Evolutionary conservation across 352 stramenopile genomes (phyloP).

Genomic region (Pythium sukuiense): DNA sequence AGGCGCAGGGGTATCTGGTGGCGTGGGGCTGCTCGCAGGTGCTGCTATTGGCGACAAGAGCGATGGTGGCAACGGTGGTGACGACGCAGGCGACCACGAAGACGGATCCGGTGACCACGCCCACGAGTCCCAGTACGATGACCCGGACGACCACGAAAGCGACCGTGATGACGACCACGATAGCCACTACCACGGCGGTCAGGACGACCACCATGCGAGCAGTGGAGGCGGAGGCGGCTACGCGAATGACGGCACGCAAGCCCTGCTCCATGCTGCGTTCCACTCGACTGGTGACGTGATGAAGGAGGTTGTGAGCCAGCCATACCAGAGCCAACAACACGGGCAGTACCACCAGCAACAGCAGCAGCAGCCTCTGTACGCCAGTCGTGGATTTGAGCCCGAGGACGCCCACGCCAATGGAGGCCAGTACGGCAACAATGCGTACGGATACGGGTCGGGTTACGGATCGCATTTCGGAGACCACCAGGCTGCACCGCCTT

Average conservation of each 20-base stretch:
- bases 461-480: conserved; percentile 35
- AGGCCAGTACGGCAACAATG: conserved; percentile 8
- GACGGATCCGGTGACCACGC: not conserved
- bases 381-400: conserved; percentile 56
- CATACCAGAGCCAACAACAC: conserved; percentile 37
- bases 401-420: conserved; percentile 46
- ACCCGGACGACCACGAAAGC: conserved; percentile 24
- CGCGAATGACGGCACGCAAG: conserved; percentile 59
- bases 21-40: conserved; percentile 8
- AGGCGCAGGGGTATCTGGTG: conserved; percentile 35
- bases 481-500: conserved; percentile 9
- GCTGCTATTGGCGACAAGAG: conserved; percentile 11
- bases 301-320: conserved; percentile 57
- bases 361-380: conserved; percentile 38
- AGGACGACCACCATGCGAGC: conserved; percentile 31
- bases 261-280: conserved; percentile 64
- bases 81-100: conserved; percentile 6
- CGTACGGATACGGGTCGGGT: conserved; percentile 32
- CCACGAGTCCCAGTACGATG: conserved; percentile 19
- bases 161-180: conserved; percentile 24
- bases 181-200: conserved; percentile 24
- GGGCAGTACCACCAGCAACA: conserved; percentile 30
- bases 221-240: conserved; percentile 26
- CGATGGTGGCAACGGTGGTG: not conserved
- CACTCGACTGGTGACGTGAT: conserved; percentile 79